phyloP scores from a whole-genome alignment of 441 rosid species.

The Codiaeum variegatum region DNA sequence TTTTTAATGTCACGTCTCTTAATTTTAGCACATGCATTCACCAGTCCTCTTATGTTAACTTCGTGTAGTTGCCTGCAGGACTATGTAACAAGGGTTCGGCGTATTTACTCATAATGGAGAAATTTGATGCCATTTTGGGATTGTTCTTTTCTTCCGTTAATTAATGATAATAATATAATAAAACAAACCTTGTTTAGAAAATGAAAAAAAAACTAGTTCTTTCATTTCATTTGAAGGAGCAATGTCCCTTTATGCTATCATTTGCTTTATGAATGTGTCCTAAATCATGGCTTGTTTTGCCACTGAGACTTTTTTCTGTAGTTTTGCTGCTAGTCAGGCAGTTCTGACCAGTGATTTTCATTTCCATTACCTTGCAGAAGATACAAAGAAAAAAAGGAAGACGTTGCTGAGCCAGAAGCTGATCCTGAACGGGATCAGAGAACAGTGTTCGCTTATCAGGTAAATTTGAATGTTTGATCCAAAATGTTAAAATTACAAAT shows the following conservation, averaged over 20 bases:
- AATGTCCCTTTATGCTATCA: not conserved
- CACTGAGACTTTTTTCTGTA: not conserved
- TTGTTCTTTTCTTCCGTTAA: slow-evolving; percentile 19
- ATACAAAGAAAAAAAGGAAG: slow-evolving; percentile 80
- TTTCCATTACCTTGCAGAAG: slow-evolving; percentile 52
- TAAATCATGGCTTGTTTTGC: slow-evolving; percentile 5
- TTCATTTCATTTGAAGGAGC: slow-evolving; percentile 17
- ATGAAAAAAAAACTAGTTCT: not conserved
- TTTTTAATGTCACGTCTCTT: slow-evolving; percentile 31
- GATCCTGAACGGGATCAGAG: slow-evolving; percentile 99
- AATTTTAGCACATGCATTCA: slow-evolving; percentile 38
- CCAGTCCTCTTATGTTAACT: slow-evolving; percentile 49
- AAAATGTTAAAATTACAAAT: not conserved
- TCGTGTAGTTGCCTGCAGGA: slow-evolving; percentile 80
- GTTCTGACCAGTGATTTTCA: slow-evolving; percentile 20
- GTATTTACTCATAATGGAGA: slow-evolving; percentile 56
- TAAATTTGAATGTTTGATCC: slow-evolving; percentile 19
- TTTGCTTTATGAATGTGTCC: slow-evolving; percentile 11
- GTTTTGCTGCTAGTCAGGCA: slow-evolving; percentile 6
- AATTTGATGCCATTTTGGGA: slow-evolving; percentile 43
- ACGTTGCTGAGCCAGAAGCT: slow-evolving; percentile 74
- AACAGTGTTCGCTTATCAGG: slow-evolving; percentile 99
- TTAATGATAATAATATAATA: slow-evolving; percentile 6
- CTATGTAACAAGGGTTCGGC: slow-evolving; percentile 50
- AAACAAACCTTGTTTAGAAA: not conserved